Base-by-base conservation (phyloP, 2,329 filamentous ascomycete genomes). In the Fusarium nematophilum region DNA sequence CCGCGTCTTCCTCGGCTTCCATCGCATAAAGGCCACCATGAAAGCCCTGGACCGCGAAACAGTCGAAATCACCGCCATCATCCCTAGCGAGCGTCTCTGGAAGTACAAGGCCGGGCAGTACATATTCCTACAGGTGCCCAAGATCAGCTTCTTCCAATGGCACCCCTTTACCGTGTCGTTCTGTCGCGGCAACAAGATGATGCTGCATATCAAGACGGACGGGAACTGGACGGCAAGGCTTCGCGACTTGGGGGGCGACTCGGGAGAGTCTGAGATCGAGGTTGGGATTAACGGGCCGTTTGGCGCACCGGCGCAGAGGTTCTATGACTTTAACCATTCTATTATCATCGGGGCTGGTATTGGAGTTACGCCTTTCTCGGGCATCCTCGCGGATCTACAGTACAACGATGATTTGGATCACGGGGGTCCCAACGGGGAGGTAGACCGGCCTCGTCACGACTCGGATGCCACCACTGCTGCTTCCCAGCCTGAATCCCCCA, bases 121-220 rank as follows among this genome's bases (percentile, higher is more conserved):
- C 53, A 77, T 86, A 11, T 81, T 86, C 38, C 72, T 86, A 0
- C 83, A 86, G 59, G 80, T 86, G 0, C 84, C 83, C 0, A 58
- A 73, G 25, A 69, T 86, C 17, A 84, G 81, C 30, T 72, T 76
- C 43, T 86, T 83, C 53, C 83, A 86, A 62, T 86, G 83, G 83
- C 83, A 86, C 51, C 84, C 83, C 0, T 86, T 86, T 60, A 86
- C 84, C 0, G 80, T 86, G 0, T 86, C 84, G 0, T 79, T 80
- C 3, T 86, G 83, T 59, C 76, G 78, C 11, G 82, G 79, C 0
- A 79, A 81, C 21, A 75, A 78, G 26, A 78, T 86, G 71, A 79
- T 80, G 67, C 67, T 86, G 1, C 83, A 86, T 61, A 85, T 86
- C 73, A 86, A 86, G 66, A 81, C 80, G 3, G 82, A 85, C 38